Conservation (phyloP, 208 protist species). For the Wallacemonas sp. region DNA sequence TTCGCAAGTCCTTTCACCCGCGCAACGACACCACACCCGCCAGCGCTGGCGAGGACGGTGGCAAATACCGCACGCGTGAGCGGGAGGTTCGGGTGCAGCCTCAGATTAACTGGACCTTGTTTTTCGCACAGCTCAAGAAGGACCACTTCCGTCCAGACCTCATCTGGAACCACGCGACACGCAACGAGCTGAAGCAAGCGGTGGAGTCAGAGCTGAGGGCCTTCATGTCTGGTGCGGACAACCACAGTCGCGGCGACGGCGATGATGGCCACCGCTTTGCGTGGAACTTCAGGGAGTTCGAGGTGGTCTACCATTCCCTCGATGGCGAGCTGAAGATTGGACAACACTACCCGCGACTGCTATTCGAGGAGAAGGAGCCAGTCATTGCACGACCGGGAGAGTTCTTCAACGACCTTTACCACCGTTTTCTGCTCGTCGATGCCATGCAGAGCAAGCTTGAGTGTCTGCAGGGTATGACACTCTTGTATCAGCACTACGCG, state of each 20-base stretch:
- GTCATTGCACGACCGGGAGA: conserved; percentile 75
- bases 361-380: conserved; percentile 79
- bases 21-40: conserved; percentile 5
- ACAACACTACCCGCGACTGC: conserved; percentile 83
- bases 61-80: conserved; percentile 26
- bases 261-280: conserved; percentile 21
- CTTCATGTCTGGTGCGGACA: conserved; percentile 47
- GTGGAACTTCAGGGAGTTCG: conserved; percentile 95
- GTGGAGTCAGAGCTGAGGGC: conserved; percentile 84
- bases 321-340: conserved; percentile 88
- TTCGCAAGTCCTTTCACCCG: conserved; percentile 81
- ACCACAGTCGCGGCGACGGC: not conserved
- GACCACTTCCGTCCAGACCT: conserved; percentile 90
- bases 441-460: conserved; percentile 49
- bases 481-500: conserved; percentile 88
- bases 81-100: conserved; percentile 54
- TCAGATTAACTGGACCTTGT: conserved; percentile 90
- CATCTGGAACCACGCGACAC: conserved; percentile 93
- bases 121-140: conserved; percentile 84
- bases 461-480: conserved; percentile 89
- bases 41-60: conserved; percentile 11
- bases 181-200: conserved; percentile 81
- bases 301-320: conserved; percentile 89
- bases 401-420: conserved; percentile 94
- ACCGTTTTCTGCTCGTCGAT: conserved; percentile 89